phyloP scores from a whole-genome alignment of 2,329 filamentous ascomycete species.

The Aspergillus amoenus region DNA sequence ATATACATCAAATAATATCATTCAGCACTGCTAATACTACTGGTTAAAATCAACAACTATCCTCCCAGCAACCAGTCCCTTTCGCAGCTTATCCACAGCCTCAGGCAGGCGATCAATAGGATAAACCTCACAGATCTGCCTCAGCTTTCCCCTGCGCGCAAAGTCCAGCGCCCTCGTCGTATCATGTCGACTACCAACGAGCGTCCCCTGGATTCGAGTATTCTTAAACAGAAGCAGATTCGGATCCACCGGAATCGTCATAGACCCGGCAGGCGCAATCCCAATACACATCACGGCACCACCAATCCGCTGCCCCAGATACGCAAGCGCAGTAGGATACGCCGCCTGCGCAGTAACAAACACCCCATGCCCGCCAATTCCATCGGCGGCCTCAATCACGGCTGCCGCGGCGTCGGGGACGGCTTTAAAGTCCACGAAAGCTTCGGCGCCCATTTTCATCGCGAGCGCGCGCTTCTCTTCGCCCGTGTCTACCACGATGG shows the following conservation, averaged over 20 bases:
- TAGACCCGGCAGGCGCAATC: slow-evolving; percentile 24
- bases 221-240: slow-evolving; percentile 27
- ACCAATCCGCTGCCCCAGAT: slow-evolving; percentile 43
- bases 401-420: slow-evolving; percentile 35
- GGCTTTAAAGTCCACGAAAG: slow-evolving; percentile 56
- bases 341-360: slow-evolving; percentile 42
- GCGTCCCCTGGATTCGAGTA: slow-evolving; percentile 27
- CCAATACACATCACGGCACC: slow-evolving; percentile 56
- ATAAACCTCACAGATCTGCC: slow-evolving; percentile 51
- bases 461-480: slow-evolving; percentile 48
- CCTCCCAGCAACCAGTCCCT: slow-evolving; percentile 53
- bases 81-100: slow-evolving; percentile 50
- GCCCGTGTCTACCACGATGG: slow-evolving; percentile 57
- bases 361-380: slow-evolving; percentile 49
- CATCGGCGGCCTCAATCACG: slow-evolving; percentile 48
- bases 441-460: slow-evolving; percentile 53
- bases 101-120: slow-evolving; percentile 50
- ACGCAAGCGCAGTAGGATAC: slow-evolving; percentile 44
- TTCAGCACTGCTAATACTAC: neutral
- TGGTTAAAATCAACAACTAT: slow-evolving; percentile 56
- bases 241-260: slow-evolving; percentile 26
- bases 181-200: slow-evolving; percentile 33
- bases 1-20: neutral
- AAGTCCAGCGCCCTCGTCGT: slow-evolving; percentile 42
- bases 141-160: slow-evolving; percentile 50